These are phyloP conservation scores for Edaphochlamys debaryana DNA, from an alignment of 139 green algal genomes.

Conservation along the genomic window DNA sequence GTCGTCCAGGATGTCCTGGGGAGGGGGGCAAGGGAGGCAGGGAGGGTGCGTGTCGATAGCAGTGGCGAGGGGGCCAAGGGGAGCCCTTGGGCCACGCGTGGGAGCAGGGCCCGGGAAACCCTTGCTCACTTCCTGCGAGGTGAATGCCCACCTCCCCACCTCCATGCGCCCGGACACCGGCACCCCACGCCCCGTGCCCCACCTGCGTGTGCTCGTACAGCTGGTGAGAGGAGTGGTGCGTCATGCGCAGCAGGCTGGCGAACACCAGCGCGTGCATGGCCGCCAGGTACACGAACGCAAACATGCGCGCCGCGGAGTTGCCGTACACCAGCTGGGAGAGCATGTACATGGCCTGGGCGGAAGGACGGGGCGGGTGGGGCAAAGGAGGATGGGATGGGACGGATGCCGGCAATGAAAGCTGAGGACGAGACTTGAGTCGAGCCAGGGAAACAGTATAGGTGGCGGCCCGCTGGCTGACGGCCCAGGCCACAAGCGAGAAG, in stretches of 20 bases:
- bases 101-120: too few species aligned
- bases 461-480: too few species aligned
- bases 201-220: slow-evolving; percentile 48
- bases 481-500: too few species aligned
- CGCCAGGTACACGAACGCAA: slow-evolving; percentile 88
- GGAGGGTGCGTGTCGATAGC: too few species aligned
- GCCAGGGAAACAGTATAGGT: too few species aligned
- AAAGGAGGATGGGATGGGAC: too few species aligned
- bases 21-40: not conserved
- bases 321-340: slow-evolving; percentile 73
- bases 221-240: slow-evolving; percentile 46
- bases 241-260: slow-evolving; percentile 61
- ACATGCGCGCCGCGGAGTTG: slow-evolving; percentile 65
- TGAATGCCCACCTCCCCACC: not conserved
- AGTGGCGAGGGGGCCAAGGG: too few species aligned
- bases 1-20: slow-evolving; percentile 15
- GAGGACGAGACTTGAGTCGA: too few species aligned
- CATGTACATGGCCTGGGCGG: slow-evolving; percentile 51
- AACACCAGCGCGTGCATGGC: slow-evolving; percentile 89
- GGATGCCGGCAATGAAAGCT: too few species aligned
- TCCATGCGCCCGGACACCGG: too few species aligned
- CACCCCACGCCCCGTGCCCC: not conserved
- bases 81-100: too few species aligned
- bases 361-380: not conserved
- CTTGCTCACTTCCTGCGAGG: too few species aligned